A percentile compares a stretch with the other conserved stretches of the same genome.
These are phyloP conservation scores for Chamaenerion angustifolium DNA, from an alignment of 345 rosid species.

Conservation along the genomic window DNA sequence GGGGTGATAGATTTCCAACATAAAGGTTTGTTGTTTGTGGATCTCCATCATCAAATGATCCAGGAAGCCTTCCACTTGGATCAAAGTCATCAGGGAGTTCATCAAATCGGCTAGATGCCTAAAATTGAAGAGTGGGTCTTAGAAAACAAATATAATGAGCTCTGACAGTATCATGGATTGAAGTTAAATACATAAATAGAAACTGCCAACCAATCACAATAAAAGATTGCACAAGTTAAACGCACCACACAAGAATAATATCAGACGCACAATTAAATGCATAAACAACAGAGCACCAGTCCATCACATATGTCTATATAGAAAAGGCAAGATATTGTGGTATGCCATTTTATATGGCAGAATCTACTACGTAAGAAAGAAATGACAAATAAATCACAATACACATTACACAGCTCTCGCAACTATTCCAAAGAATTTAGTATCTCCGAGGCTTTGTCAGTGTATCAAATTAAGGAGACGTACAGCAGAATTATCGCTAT, in stretches of 20 bases:
- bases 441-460: neutral
- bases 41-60: slow-evolving; percentile 98
- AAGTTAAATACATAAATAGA: neutral
- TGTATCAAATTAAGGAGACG: slow-evolving; percentile 10
- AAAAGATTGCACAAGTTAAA: too few species aligned
- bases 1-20: slow-evolving; percentile 94
- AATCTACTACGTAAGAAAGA: too few species aligned
- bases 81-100: slow-evolving; percentile 96
- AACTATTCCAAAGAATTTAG: neutral
- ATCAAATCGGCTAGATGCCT: slow-evolving; percentile 94
- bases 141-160: neutral
- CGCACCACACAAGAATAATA: too few species aligned
- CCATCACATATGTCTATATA: too few species aligned
- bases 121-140: slow-evolving; percentile 15
- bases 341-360: too few species aligned
- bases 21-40: slow-evolving; percentile 97
- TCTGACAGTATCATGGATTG: neutral
- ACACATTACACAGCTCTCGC: too few species aligned
- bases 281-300: too few species aligned
- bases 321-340: too few species aligned
- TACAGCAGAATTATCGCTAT: slow-evolving; percentile 54
- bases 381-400: too few species aligned
- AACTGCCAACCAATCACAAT: neutral
- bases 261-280: too few species aligned
- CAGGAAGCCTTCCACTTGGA: slow-evolving; percentile 89